Evolutionary conservation across 2,329 filamentous ascomycete species (phyloP).

Genomic region (Didymellaceae sp.): DNA sequence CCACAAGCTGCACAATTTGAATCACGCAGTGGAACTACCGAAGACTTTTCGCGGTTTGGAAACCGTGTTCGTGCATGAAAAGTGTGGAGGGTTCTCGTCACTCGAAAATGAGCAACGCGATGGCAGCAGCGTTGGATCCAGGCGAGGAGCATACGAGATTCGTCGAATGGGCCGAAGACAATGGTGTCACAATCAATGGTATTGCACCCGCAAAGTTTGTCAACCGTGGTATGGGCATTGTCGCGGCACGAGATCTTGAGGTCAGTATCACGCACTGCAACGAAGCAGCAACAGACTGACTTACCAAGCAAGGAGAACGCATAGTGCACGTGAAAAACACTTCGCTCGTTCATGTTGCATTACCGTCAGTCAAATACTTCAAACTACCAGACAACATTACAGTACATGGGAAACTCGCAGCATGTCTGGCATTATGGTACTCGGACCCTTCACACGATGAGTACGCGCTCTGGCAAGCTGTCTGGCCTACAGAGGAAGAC

Average conservation of each 20-base stretch:
- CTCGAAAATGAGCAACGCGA: conserved; percentile 20
- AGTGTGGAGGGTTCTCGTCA: background rate
- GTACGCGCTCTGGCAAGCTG: conserved; percentile 65
- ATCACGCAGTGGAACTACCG: background rate
- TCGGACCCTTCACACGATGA: conserved; percentile 51
- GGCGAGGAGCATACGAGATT: conserved; percentile 61
- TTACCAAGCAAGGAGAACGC: conserved; percentile 61
- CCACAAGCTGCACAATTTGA: background rate
- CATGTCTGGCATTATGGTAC: conserved; percentile 63
- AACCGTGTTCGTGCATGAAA: background rate
- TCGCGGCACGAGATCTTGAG: conserved; percentile 71
- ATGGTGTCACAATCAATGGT: conserved; percentile 71
- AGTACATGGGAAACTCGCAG: conserved; percentile 76
- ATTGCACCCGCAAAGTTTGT: conserved; percentile 71
- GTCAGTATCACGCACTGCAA: conserved; percentile 51
- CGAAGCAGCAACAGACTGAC: conserved; percentile 19
- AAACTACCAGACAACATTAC: conserved; percentile 62
- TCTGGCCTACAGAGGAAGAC: conserved; percentile 69
- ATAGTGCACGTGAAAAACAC: conserved; percentile 70
- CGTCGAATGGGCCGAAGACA: conserved; percentile 68
- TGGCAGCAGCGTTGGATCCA: conserved; percentile 43
- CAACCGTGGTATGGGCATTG: conserved; percentile 78
- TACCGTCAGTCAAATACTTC: conserved; percentile 56
- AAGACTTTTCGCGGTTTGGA: background rate
- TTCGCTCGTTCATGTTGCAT: conserved; percentile 69